Evolutionary conservation across 2,329 filamentous ascomycete genomes (phyloP).

Genomic region (Ceratocystis albifundus): DNA sequence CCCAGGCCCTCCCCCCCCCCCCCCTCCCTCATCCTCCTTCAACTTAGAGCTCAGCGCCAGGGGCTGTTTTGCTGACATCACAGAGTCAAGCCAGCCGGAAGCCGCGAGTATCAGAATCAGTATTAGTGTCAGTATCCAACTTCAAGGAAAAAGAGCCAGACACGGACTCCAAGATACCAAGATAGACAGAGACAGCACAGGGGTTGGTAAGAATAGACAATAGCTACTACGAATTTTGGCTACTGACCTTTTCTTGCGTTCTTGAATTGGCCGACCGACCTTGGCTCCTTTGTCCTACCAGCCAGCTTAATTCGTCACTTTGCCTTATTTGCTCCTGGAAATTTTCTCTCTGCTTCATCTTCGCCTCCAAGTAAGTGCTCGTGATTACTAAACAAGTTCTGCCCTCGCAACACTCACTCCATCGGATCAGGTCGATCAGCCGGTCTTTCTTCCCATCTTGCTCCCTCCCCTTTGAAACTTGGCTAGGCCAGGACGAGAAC

Average conservation of each 20-base stretch:
- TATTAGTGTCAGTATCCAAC: background rate
- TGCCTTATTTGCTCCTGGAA: background rate
- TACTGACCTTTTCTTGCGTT: too few relatives aligned
- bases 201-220: background rate
- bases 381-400: too few relatives aligned
- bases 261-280: too few relatives aligned
- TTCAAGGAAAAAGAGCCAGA: background rate
- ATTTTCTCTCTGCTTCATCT: background rate
- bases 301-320: background rate
- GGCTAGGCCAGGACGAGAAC: background rate
- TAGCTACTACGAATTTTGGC: background rate
- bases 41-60: background rate
- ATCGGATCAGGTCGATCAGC: background rate
- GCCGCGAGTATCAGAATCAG: background rate
- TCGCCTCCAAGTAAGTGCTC: background rate
- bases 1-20: too few relatives aligned
- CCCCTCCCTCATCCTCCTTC: background rate
- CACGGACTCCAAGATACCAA: background rate
- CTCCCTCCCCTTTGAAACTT: background rate
- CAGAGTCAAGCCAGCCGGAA: background rate
- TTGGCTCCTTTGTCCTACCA: background rate
- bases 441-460: background rate
- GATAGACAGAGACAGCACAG: too few relatives aligned
- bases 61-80: background rate
- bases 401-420: too few relatives aligned